Evolutionary conservation across 768 basidiomycete genomes (phyloP), one percentile per base, ranked within the genome.

Genomic region (Pisolithus marmoratus): DNA sequence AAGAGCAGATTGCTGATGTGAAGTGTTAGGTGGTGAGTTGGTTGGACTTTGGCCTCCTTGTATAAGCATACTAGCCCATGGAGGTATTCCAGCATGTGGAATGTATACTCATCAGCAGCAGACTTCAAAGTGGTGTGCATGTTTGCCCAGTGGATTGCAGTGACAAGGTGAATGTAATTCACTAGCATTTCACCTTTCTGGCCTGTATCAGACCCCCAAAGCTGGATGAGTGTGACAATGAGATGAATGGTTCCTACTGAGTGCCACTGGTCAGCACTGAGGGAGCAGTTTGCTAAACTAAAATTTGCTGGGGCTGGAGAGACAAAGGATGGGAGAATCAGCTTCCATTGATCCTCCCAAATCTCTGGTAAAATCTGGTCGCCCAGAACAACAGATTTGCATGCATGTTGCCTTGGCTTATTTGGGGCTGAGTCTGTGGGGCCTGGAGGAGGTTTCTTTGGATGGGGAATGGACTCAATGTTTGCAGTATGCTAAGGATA

Each of bases 11-110:
- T 54, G 0, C 54, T 54, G 22, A 74, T 56, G 55, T 77, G 76
- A n/a, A 78, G 55, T 0, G 70, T 48, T 5, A 74, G 49, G 50
- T 77, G 77, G 7, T 76, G 75, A 40, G 73, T 71, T 34, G 31
- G 31, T 34, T 34, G 31, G 17, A 76, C 49, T 1, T 44, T 41
- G 4, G 55, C 52, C 12, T 60, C 58, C 0, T 65, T 67, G 52
- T 63, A 78, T 0, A 77, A 60, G 0, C 55, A 40, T 1, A 55
- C 48, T 4, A 75, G 23, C 1, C 55, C 59, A 0, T 31, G 29
- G 1, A 77, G 62, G 54, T 78, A 77, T 26, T 46, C 24, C 19
- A 15, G 22, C 19, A 27, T 24, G 17, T 24, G 24, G 6, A 46
- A 26, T 7, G 5, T 26, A 23, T 31, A 26, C 19, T 19, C 17